These are phyloP conservation scores for Nicotiana obtusifolia DNA, from an alignment of 257 asterid species.

Conservation along the genomic window DNA sequence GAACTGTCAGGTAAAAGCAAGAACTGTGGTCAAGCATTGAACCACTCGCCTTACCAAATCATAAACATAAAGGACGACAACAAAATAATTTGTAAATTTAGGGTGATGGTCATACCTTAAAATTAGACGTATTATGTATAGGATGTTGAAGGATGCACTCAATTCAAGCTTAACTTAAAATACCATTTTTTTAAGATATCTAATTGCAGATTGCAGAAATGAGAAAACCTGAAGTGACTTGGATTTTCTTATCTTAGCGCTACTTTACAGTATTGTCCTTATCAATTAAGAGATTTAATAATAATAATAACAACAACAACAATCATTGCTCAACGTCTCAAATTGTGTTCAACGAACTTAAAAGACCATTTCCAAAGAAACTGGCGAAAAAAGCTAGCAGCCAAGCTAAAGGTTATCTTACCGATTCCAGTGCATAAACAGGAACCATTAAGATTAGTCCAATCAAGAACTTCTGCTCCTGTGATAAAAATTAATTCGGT, in stretches of 20 bases:
- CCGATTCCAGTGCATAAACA: slow-evolving; percentile 98
- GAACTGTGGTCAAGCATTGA: background rate
- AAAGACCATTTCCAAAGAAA: background rate
- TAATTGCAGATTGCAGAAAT: slow-evolving; percentile 1
- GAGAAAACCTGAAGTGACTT: background rate
- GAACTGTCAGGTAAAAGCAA: slow-evolving; percentile 42
- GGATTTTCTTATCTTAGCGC: background rate
- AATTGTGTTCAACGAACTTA: background rate
- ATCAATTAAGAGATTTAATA: background rate
- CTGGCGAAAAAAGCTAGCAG: slow-evolving; percentile 6
- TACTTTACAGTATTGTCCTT: background rate
- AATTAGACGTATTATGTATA: background rate
- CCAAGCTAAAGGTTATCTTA: slow-evolving; percentile 23
- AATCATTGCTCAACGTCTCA: background rate
- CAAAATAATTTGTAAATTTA: background rate
- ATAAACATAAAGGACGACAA: background rate
- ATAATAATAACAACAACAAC: background rate
- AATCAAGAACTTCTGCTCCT: slow-evolving; percentile 95
- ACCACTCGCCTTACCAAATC: background rate
- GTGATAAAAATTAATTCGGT: slow-evolving; percentile 28
- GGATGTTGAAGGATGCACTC: background rate
- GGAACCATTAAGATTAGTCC: slow-evolving; percentile 97
- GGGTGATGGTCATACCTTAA: background rate
- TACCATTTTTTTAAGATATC: background rate
- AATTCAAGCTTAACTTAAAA: background rate